A percentile compares a stretch with the other conserved stretches of the same genome.
phyloP scores from a whole-genome alignment of 108 stramenopile genomes.

The Ochromonas danica region DNA sequence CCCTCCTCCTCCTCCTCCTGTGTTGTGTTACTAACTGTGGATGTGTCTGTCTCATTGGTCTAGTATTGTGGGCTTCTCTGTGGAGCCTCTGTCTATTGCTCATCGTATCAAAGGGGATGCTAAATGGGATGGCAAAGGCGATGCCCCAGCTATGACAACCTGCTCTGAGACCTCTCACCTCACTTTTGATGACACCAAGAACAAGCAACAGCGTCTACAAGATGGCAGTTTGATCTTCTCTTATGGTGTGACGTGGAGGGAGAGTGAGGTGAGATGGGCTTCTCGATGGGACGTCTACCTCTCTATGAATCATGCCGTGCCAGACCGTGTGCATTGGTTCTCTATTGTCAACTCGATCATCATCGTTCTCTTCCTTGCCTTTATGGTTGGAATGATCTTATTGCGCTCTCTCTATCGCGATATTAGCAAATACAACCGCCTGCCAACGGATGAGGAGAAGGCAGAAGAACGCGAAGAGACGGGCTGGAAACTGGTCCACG shows the following conservation, averaged over 20 bases:
- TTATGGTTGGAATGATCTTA: conserved; percentile 91
- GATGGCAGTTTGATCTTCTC: conserved; percentile 71
- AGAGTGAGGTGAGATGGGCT: conserved; percentile 77
- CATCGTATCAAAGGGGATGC: conserved; percentile 69
- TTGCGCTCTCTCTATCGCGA: conserved; percentile 80
- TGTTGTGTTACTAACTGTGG: too few relatives aligned
- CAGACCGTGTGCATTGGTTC: conserved; percentile 91
- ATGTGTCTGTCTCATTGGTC: too few relatives aligned
- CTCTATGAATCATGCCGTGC: conserved; percentile 83
- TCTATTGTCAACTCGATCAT: conserved; percentile 83
- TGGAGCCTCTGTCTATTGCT: conserved; percentile 91
- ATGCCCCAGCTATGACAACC: not conserved
- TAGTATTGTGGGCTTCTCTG: conserved; percentile 85
- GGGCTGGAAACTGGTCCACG: conserved; percentile 98
- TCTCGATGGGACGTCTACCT: conserved; percentile 96
- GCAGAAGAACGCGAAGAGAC: conserved; percentile 78
- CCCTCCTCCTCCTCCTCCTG: too few relatives aligned
- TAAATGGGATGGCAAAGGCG: conserved; percentile 22
- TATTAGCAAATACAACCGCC: conserved; percentile 71
- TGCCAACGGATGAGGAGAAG: conserved; percentile 51
- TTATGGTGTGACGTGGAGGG: conserved; percentile 86
- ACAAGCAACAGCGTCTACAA: not conserved
- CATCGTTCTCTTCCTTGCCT: conserved; percentile 85
- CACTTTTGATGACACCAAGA: conserved; percentile 5
- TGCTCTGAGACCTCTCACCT: not conserved